Evolutionary conservation across 164 flowering plant species (phyloP).

Genomic region (Stephania japonica): DNA sequence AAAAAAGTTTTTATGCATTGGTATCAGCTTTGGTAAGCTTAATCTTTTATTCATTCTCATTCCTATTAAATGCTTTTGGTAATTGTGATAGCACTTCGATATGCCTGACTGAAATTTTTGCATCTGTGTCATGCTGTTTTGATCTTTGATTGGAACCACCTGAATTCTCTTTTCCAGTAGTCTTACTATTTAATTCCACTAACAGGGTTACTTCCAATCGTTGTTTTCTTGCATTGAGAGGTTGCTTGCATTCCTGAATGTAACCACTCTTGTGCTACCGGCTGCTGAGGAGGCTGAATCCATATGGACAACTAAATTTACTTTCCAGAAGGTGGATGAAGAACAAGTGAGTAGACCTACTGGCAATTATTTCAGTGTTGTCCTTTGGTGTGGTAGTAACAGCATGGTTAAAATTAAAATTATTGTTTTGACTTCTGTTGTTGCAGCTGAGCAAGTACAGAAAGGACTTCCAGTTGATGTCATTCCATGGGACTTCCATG

Average conservation of each 20-base stretch:
- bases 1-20: no score
- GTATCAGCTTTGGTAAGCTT: no score
- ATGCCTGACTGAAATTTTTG: not conserved
- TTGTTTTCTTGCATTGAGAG: slow-evolving; percentile 31
- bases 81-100: no score
- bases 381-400: not conserved
- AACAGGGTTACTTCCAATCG: slow-evolving; percentile 32
- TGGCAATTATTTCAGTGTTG: not conserved
- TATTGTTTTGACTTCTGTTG: not conserved
- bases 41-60: no score
- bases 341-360: slow-evolving; percentile 20
- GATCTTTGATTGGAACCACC: not conserved
- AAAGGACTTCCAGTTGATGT: slow-evolving; percentile 7
- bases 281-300: slow-evolving; percentile 34
- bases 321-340: slow-evolving; percentile 19
- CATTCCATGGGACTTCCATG: slow-evolving; percentile 18
- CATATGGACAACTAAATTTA: slow-evolving; percentile 32
- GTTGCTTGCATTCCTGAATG: slow-evolving; percentile 22
- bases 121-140: not conserved
- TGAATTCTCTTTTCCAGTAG: not conserved
- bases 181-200: not conserved
- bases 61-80: no score
- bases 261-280: slow-evolving; percentile 28
- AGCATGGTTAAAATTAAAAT: not conserved
- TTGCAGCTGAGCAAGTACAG: slow-evolving; percentile 13